Evolutionary conservation across 2,329 filamentous ascomycete species (phyloP).

Genomic region (Venturia carpophila): DNA sequence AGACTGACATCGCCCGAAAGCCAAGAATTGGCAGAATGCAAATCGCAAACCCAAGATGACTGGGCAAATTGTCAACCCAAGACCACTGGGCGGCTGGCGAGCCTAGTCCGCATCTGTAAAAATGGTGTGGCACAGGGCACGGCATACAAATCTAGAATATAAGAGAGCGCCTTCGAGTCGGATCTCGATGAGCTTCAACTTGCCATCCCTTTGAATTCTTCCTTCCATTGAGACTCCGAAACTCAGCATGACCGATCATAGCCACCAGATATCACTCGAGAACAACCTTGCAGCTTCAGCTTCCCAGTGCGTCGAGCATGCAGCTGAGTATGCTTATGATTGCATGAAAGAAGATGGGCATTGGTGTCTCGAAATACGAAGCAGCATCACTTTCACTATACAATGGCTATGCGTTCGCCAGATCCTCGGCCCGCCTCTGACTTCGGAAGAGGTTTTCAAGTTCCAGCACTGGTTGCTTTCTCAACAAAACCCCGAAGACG

Average conservation of each 20-base stretch:
- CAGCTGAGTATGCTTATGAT: not conserved
- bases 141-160: not conserved
- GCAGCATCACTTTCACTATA: not conserved
- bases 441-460: not conserved
- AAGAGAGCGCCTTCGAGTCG: too few relatives aligned
- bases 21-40: not conserved
- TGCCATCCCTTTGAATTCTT: not conserved
- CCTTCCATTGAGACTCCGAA: not conserved
- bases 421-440: not conserved
- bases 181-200: not conserved
- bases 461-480: not conserved
- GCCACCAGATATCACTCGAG: not conserved
- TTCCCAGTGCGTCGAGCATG: not conserved
- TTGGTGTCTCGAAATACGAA: not conserved
- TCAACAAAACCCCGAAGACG: conserved; percentile 11
- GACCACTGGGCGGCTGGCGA: too few relatives aligned
- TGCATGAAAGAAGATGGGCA: conserved; percentile 2
- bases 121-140: too few relatives aligned
- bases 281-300: not conserved
- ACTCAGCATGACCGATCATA: not conserved
- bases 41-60: not conserved
- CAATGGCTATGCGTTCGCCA: conserved; percentile 1
- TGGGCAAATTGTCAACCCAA: not conserved
- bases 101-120: too few relatives aligned
- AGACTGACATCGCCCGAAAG: not conserved